Base-by-base conservation (phyloP, 345 rosid species). In the Camelina laxa region DNA sequence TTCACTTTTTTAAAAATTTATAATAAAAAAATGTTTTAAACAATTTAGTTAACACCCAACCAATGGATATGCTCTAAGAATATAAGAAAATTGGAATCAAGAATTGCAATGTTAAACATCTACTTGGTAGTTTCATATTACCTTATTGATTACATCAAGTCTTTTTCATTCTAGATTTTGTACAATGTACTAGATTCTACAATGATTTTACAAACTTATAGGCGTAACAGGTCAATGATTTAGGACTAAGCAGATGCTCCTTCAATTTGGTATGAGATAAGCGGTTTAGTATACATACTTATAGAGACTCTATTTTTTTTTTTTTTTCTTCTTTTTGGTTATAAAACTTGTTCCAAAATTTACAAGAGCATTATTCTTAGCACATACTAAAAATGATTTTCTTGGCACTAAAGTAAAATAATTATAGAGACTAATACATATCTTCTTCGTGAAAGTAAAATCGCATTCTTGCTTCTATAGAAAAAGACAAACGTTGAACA, bases 71-170 rank as follows among this genome's bases (percentile, higher is more conserved):
- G n/a, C n/a, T n/a, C n/a, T n/a, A n/a, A 56, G 3, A 56, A 12
- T 13, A 69, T 27, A 42, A 57, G 19, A 69, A 12, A 27, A 42
- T 4, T 57, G 45, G 7, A 41, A 11, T 31, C 39, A 22, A 39
- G 9, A 39, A 5, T 24, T 41, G 53, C 64, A 45, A 31, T 31
- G 2, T 45, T 45, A 70, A 44, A 58, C 55, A 15, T 19, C 30
- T 17, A 30, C 31, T 17, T 27, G 50, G 53, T 41, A 69, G 42
- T 27, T 69, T 69, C 19, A 68, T 27, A 27, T 22, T 57, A 21
- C 56, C 15, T 31, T 19, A 15, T 19, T 70, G 45, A 69, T 42
- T 16, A 31, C 42, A 65, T 16, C 55, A 31, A 17, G 64, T 69
- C 6, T 42, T 57, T 57, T 57, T 30, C 20, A 69, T 56, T 56